Conservation (phyloP, 371 early-diverging fungal species). For the Saksenaea vasiformis region DNA sequence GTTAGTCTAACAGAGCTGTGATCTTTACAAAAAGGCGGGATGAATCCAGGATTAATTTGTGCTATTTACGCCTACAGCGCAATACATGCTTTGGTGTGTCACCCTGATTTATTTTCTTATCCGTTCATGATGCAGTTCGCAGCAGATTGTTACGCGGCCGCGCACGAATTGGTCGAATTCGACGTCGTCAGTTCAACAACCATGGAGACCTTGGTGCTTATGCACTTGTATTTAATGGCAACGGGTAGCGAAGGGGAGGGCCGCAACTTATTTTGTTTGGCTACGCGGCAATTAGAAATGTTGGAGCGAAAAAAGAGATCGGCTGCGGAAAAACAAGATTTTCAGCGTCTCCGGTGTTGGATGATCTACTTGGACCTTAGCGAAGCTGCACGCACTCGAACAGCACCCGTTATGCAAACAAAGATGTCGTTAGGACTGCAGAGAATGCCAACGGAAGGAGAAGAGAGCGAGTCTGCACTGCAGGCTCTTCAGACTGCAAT, state of each 20-base stretch:
- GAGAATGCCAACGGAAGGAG: not conserved
- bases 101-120: slow-evolving; percentile 27
- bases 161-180: slow-evolving; percentile 30
- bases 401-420: slow-evolving; percentile 16
- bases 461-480: not conserved
- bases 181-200: slow-evolving; percentile 20
- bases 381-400: slow-evolving; percentile 11
- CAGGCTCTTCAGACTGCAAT: slow-evolving; percentile 10
- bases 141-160: slow-evolving; percentile 21
- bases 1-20: not conserved
- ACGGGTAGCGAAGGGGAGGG: slow-evolving; percentile 15
- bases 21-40: slow-evolving; percentile 3
- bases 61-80: slow-evolving; percentile 33
- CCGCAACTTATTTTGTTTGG: slow-evolving; percentile 22
- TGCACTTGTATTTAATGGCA: slow-evolving; percentile 25
- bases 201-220: slow-evolving; percentile 29
- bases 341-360: slow-evolving; percentile 17
- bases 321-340: slow-evolving; percentile 2
- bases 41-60: slow-evolving; percentile 19
- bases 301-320: slow-evolving; percentile 1
- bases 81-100: slow-evolving; percentile 29
- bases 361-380: slow-evolving; percentile 22
- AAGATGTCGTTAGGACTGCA: not conserved
- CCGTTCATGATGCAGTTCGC: slow-evolving; percentile 24
- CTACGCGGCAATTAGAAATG: slow-evolving; percentile 21